Conservation (phyloP, 345 rosid genomes). For the Hibiscus syriacus region DNA sequence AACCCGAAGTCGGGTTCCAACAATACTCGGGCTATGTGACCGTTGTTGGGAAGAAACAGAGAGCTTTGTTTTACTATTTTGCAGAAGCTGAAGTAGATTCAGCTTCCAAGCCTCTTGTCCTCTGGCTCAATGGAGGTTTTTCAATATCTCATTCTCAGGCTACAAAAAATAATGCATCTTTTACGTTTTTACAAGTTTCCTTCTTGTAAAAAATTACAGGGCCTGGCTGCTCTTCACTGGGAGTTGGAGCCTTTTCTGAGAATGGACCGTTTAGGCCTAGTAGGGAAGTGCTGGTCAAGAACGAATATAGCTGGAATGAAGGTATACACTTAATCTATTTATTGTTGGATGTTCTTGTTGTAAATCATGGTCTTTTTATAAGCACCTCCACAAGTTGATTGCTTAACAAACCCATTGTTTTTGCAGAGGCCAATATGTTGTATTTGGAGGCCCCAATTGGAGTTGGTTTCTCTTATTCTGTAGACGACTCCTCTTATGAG, state of each 20-base stretch:
- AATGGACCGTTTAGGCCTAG: constrained; percentile 97
- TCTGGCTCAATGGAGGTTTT: constrained; percentile 97
- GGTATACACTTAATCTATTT: constrained; percentile 21
- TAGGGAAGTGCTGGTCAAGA: constrained; percentile 61
- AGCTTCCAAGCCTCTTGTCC: constrained; percentile 77
- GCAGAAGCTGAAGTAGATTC: constrained; percentile 82
- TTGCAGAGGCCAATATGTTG: constrained; percentile 88
- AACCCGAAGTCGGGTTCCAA: constrained; percentile 64
- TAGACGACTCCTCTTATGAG: constrained; percentile 52
- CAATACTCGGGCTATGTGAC: constrained; percentile 88
- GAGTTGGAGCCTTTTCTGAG: constrained; percentile 95
- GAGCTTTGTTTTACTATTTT: constrained; percentile 89
- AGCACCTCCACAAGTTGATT: constrained; percentile 2
- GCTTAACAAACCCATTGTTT: constrained; percentile 5
- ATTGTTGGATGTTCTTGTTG: background rate
- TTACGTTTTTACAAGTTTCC: background rate
- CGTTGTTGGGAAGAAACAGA: constrained; percentile 60
- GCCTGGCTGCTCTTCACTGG: constrained; percentile 98
- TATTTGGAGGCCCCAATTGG: constrained; percentile 92
- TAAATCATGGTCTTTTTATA: constrained; percentile 5
- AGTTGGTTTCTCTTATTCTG: constrained; percentile 92
- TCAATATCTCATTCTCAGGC: background rate
- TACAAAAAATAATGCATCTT: background rate
- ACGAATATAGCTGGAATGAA: constrained; percentile 87
- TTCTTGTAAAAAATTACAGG: constrained; percentile 26